These are phyloP conservation scores for Crithidia brevicula DNA, from an alignment of 208 protist species.

Conservation along the genomic window DNA sequence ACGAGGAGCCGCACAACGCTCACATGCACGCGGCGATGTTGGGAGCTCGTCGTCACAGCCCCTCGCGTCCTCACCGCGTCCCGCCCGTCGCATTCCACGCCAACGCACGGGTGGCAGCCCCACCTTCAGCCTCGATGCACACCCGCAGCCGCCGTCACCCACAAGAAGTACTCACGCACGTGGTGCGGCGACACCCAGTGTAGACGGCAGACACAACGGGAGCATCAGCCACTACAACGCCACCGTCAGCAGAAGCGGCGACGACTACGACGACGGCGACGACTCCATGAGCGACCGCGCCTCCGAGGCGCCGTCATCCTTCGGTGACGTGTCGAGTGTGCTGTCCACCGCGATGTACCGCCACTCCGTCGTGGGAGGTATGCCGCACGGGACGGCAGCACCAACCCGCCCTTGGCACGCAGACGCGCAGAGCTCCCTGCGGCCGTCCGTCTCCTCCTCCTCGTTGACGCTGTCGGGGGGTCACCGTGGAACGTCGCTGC, in stretches of 20 bases:
- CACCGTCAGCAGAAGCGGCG: background rate
- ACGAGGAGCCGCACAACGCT: no score
- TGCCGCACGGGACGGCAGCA: no score
- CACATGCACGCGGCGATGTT: no score
- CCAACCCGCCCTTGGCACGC: no score
- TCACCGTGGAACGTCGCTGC: background rate
- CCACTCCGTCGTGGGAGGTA: no score
- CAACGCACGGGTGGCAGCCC: background rate
- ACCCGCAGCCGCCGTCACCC: background rate
- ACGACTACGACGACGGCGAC: background rate
- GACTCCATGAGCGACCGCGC: background rate
- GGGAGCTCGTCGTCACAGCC: background rate
- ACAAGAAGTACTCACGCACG: background rate
- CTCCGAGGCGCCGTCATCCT: background rate
- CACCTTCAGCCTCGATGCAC: background rate
- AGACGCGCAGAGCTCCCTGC: no score
- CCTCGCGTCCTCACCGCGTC: background rate
- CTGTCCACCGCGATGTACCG: slow-evolving; percentile 8
- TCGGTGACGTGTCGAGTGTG: slow-evolving; percentile 4
- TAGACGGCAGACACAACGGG: background rate
- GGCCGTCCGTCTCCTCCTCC: background rate
- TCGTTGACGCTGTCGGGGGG: background rate
- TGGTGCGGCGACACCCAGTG: no score
- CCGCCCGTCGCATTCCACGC: slow-evolving; percentile 1
- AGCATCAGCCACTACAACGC: background rate